phyloP scores from a whole-genome alignment of 805 yeast species.

The Hyphopichia homilentoma region DNA sequence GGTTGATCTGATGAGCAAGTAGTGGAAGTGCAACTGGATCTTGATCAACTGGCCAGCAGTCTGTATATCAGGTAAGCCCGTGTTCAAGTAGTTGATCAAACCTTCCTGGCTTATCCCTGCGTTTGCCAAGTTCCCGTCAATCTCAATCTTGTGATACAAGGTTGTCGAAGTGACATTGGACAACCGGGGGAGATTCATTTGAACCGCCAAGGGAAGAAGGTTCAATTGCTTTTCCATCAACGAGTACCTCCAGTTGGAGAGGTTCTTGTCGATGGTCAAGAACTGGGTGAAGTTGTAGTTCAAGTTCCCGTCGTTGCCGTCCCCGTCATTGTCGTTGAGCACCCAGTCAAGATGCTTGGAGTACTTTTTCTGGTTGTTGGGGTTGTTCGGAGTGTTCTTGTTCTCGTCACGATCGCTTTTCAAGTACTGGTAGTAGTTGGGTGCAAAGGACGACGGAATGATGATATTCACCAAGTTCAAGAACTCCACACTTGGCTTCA shows the following conservation, averaged over 20 bases:
- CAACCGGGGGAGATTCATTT: constrained; percentile 29
- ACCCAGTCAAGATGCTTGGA: constrained; percentile 37
- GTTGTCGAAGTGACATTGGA: constrained; percentile 17
- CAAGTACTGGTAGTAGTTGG: constrained; percentile 41
- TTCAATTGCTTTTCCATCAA: constrained; percentile 27
- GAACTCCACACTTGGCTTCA: constrained; percentile 42
- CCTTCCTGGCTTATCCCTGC: constrained; percentile 16
- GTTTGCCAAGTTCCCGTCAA: constrained; percentile 14
- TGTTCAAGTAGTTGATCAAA: constrained; percentile 18
- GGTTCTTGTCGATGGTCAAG: constrained; percentile 38
- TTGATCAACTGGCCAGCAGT: constrained; percentile 38
- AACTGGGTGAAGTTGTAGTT: constrained; percentile 43
- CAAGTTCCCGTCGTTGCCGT: constrained; percentile 45
- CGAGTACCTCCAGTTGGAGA: constrained; percentile 37
- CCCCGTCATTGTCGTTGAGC: constrained; percentile 44
- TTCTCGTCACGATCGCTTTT: constrained; percentile 17
- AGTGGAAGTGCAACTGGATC: constrained; percentile 43
- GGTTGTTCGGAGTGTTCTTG: constrained; percentile 13
- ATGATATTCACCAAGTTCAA: constrained; percentile 40
- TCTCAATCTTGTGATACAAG: constrained; percentile 27
- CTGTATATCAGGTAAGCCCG: constrained; percentile 35
- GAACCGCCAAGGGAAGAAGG: constrained; percentile 20
- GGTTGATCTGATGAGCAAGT: constrained; percentile 37
- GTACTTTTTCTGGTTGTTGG: constrained; percentile 11
- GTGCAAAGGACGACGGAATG: constrained; percentile 45